Conservation (phyloP, 78 protist genomes). For the Dictyostelium firmibasis region DNA sequence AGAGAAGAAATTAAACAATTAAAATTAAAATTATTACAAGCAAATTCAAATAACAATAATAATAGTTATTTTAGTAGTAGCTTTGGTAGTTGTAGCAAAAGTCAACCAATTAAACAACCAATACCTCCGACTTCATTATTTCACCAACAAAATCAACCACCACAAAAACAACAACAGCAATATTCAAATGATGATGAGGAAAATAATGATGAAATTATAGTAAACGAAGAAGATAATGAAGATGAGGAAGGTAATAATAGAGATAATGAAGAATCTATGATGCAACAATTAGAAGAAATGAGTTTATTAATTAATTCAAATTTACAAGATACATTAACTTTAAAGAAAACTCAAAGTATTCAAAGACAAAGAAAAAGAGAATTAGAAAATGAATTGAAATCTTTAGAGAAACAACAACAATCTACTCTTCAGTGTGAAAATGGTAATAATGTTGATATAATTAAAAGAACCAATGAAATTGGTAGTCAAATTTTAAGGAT, state of each 20-base stretch:
- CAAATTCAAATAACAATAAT: not conserved
- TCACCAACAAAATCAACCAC: not conserved
- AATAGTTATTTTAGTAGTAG: not conserved
- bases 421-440: no score
- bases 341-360: conserved; percentile 16
- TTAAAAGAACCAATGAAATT: not conserved
- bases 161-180: not conserved
- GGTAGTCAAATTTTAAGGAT: not conserved
- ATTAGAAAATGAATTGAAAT: not conserved
- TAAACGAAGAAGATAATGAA: not conserved
- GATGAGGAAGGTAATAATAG: not conserved
- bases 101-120: not conserved
- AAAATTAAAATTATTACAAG: conserved; percentile 42
- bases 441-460: not conserved
- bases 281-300: not conserved
- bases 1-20: conserved; percentile 58
- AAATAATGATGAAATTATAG: not conserved
- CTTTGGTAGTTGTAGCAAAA: not conserved
- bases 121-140: not conserved
- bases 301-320: conserved; percentile 9
- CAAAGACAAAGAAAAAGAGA: conserved; percentile 10
- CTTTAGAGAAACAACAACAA: not conserved
- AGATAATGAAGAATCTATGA: not conserved
- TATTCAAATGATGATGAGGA: not conserved
- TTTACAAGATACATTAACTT: conserved; percentile 24